Conservation (phyloP, 2,329 filamentous ascomycete species). For the Cryphonectria radicalis region DNA sequence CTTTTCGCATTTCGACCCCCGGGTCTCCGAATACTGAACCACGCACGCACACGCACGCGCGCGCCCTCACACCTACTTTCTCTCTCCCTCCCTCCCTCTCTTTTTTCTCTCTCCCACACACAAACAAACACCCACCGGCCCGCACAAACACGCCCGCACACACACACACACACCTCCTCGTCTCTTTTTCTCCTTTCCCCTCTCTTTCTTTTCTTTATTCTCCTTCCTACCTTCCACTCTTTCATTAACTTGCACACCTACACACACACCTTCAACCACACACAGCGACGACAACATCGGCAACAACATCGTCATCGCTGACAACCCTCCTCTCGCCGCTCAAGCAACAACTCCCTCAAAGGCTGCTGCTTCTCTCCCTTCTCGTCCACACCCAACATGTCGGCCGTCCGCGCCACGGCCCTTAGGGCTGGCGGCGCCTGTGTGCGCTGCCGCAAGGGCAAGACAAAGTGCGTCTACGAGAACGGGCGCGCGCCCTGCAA, state of each 20-base stretch:
- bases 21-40: conserved; percentile 25
- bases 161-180: no score
- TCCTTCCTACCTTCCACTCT: not conserved
- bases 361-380: not conserved
- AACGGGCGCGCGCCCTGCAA: conserved; percentile 66
- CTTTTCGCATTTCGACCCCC: conserved; percentile 21
- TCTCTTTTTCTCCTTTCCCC: not conserved
- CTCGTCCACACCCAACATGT: conserved; percentile 42
- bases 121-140: not conserved
- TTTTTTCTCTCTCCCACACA: not conserved
- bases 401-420: conserved; percentile 60
- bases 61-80: not conserved
- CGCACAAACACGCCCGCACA: not conserved
- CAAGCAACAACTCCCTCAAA: not conserved
- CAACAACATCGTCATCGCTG: not conserved
- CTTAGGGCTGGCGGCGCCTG: conserved; percentile 65
- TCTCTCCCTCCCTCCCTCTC: not conserved
- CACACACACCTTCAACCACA: not conserved
- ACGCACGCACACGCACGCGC: not conserved
- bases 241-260: not conserved
- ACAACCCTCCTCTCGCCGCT: no score
- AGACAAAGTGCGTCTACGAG: conserved; percentile 67
- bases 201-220: not conserved
- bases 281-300: not conserved
- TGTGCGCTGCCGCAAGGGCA: conserved; percentile 66